phyloP scores from a whole-genome alignment of 768 basidiomycete genomes.

The Phlebiopsis flavidoalba region DNA sequence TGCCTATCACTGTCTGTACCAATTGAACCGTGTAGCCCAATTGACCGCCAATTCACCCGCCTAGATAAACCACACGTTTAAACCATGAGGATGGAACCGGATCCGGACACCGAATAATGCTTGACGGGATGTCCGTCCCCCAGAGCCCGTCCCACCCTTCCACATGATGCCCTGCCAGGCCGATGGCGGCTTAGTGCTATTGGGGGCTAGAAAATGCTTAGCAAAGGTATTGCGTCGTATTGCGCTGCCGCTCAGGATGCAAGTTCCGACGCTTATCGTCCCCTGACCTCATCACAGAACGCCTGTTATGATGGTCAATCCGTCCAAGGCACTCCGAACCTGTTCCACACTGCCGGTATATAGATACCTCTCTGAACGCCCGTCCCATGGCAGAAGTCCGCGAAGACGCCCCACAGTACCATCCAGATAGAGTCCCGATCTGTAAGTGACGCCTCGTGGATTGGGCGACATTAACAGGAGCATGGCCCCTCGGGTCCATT shows the following conservation, averaged over 20 bases:
- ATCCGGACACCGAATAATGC: slow-evolving; percentile 15
- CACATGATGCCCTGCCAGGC: not conserved
- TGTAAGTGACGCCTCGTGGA: slow-evolving; percentile 18
- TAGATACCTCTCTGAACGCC: slow-evolving; percentile 13
- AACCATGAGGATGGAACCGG: slow-evolving; percentile 13
- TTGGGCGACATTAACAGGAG: slow-evolving; percentile 8
- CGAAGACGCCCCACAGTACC: slow-evolving; percentile 14
- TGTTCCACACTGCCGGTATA: slow-evolving; percentile 15
- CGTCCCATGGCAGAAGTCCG: slow-evolving; percentile 11
- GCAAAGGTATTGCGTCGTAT: not conserved
- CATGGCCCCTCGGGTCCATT: slow-evolving; percentile 17
- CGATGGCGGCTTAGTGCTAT: not conserved
- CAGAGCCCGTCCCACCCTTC: not conserved
- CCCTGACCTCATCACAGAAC: slow-evolving; percentile 10
- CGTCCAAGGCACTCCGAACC: slow-evolving; percentile 9
- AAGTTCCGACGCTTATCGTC: slow-evolving; percentile 23
- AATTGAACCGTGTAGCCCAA: not conserved
- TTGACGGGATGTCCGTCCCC: not conserved
- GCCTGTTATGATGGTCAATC: slow-evolving; percentile 12
- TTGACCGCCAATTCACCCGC: slow-evolving; percentile 3
- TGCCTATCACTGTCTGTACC: not conserved
- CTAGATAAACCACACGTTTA: slow-evolving; percentile 5
- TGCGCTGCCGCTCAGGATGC: slow-evolving; percentile 9
- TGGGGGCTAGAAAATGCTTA: not conserved
- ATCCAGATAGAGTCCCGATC: slow-evolving; percentile 23